Evolutionary conservation across 805 yeast species (phyloP), one percentile per base, ranked within the genome.

Genomic region (Monosporozyma servazzii): DNA sequence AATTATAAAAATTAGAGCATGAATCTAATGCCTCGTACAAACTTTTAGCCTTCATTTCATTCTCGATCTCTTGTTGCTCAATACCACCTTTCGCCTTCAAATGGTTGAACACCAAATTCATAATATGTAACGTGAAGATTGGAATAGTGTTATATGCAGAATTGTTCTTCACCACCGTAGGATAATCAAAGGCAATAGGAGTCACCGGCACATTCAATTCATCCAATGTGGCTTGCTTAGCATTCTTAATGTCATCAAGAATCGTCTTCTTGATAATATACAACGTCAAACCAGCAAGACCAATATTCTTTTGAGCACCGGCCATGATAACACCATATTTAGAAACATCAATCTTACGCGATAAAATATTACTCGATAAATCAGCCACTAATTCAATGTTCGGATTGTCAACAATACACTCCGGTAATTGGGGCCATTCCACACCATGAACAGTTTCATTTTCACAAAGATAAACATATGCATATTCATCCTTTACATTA

Each of bases 301-400:
- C 99, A 64, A 93, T 88, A 68, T 93, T 93, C 71, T 93, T 93
- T 72, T 93, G 99, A 27, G 98, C 99, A 56, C 99, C 99, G 18
- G 96, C 99, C 80, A 90, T 82, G 55, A 93, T 83, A 27, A 89
- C 73, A 48, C 96, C 98, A 64, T 80, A 91, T 68, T 87, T 83
- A 51, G 86, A 73, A 42, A 93, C 84, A 61, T 91, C 96, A 48
- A 93, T 68, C 57, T 78, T 72, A 58, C 86, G 83, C 21, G 96
- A 87, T 58, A 93, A 74, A 64, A 93, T 84, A 69, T 91, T 88
- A 45, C 97, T 90, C 2, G 97, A 90, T 84, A 91, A 82, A 67
- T 93, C 99, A 27, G 96, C 91, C 15, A 89, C 96, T 53, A 91
- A 70, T 67, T 87, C 95, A 45, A 86, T 82, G 45, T 71, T 83